Conservation (phyloP, 345 rosid species). For the Boechera stricta region DNA sequence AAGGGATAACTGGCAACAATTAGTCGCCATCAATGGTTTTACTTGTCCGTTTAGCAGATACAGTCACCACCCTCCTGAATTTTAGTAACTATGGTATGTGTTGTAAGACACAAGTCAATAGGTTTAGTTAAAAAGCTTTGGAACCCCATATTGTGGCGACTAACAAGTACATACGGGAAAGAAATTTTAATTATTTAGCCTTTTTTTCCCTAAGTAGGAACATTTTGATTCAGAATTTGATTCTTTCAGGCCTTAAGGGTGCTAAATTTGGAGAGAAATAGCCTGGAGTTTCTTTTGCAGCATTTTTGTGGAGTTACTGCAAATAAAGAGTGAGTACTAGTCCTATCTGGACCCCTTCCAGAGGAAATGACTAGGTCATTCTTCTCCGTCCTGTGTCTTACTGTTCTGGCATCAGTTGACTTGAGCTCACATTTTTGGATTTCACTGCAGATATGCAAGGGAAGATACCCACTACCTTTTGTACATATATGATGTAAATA, state of each 20-base stretch:
- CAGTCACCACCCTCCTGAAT: slow-evolving; percentile 2
- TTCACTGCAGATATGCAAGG: slow-evolving; percentile 83
- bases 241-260: slow-evolving; percentile 80
- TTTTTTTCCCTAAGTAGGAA: neutral
- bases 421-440: slow-evolving; percentile 24
- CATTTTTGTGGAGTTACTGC: slow-evolving; percentile 87
- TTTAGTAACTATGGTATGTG: slow-evolving; percentile 11
- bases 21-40: neutral
- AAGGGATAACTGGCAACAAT: neutral
- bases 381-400: slow-evolving; percentile 18
- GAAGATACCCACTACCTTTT: slow-evolving; percentile 95
- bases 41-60: slow-evolving; percentile 16
- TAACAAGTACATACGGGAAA: neutral
- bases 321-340: slow-evolving; percentile 79
- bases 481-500: slow-evolving; percentile 70
- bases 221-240: slow-evolving; percentile 18
- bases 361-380: slow-evolving; percentile 83
- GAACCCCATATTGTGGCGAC: slow-evolving; percentile 8
- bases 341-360: slow-evolving; percentile 74
- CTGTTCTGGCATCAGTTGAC: slow-evolving; percentile 18
- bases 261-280: slow-evolving; percentile 87
- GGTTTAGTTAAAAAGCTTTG: slow-evolving; percentile 1
- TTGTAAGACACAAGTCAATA: slow-evolving; percentile 6
- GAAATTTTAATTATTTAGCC: neutral
- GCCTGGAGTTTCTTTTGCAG: slow-evolving; percentile 86